Evolutionary conservation across 1,139 yeast genomes (phyloP), one percentile per base, ranked within the genome.

Genomic region (Nematodospora anomalae): DNA sequence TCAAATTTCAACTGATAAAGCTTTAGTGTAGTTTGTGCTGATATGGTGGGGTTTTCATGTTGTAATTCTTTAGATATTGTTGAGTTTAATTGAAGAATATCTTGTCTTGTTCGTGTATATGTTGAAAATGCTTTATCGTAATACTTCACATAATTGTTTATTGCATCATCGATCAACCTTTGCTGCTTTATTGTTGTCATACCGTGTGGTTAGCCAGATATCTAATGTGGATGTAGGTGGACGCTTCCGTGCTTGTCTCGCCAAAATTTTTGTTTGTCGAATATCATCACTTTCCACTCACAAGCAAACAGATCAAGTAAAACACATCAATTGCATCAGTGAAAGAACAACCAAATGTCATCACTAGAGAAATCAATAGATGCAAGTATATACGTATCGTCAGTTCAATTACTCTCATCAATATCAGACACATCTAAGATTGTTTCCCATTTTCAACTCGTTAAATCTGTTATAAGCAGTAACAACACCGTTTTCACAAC

Each of bases 21-120:
- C 28, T 50, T 46, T 12, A 57, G 30, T 8, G 11, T 23, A 4
- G 21, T 22, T 16, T n/a, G 15, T 3, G 13, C 16, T 10, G 31
- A 21, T 37, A 41, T 15, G 10, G 10, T 20, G 7, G 20, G 8
- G 16, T 5, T 13, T 6, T 27, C 21, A 4, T 25, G 14, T 25
- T 11, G 27, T 25, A 48, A 37, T 24, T 50, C 49, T 20, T 38
- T 30, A 13, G 40, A 32, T 11, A 51, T 39, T 2, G 47, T 41
- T 13, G 44, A 30, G 26, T 47, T 45, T n/a, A 60, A 37, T 30
- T 50, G 56, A 21, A 61, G 51, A 5, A 64, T 55, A 10, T 65
- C 67, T 39, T 62, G 68, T 42, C 76, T 51, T 9, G 64, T 45
- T 29, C 53, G 52, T 33, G 66, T 50, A 37, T 69, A 71, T 37